phyloP scores from a whole-genome alignment of 2,329 filamentous ascomycete genomes.

The Phaeosphaeriaceae sp. region DNA sequence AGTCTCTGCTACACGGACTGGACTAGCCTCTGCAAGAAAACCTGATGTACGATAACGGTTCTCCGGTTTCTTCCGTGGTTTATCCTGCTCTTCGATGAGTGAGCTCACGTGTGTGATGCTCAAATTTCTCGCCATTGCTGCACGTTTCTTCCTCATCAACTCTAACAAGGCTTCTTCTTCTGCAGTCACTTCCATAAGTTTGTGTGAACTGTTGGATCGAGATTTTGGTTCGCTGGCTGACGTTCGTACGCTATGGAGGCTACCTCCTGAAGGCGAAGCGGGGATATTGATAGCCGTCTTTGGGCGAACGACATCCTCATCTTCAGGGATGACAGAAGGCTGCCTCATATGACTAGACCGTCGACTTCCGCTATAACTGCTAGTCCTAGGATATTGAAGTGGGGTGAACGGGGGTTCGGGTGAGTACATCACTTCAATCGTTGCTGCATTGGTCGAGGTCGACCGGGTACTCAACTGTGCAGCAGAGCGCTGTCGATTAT shows the following conservation, averaged over 20 bases:
- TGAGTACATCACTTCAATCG: conserved; percentile 50
- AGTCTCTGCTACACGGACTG: conserved; percentile 25
- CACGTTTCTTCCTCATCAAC: conserved; percentile 57
- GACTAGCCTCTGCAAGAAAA: conserved; percentile 37
- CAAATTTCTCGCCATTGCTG: conserved; percentile 50
- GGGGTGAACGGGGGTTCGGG: conserved; percentile 35
- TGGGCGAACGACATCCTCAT: conserved; percentile 37
- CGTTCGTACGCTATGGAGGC: conserved; percentile 39
- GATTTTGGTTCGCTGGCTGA: conserved; percentile 45
- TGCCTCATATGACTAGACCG: conserved; percentile 43
- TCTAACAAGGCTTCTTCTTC: conserved; percentile 58
- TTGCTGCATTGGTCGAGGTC: conserved; percentile 44
- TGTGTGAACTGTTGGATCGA: conserved; percentile 35
- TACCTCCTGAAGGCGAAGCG: conserved; percentile 35
- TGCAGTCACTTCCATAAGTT: conserved; percentile 56
- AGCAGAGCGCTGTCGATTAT: conserved; percentile 30
- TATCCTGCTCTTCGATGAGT: conserved; percentile 43
- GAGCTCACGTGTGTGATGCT: conserved; percentile 48
- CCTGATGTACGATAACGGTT: conserved; percentile 30
- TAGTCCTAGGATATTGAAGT: conserved; percentile 22
- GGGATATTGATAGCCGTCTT: conserved; percentile 30
- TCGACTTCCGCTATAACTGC: conserved; percentile 28
- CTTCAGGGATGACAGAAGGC: conserved; percentile 47
- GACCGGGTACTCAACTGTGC: conserved; percentile 42
- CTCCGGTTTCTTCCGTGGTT: conserved; percentile 23